Evolutionary conservation across 768 basidiomycete species (phyloP).

Genomic region (Auricularia heimuer): DNA sequence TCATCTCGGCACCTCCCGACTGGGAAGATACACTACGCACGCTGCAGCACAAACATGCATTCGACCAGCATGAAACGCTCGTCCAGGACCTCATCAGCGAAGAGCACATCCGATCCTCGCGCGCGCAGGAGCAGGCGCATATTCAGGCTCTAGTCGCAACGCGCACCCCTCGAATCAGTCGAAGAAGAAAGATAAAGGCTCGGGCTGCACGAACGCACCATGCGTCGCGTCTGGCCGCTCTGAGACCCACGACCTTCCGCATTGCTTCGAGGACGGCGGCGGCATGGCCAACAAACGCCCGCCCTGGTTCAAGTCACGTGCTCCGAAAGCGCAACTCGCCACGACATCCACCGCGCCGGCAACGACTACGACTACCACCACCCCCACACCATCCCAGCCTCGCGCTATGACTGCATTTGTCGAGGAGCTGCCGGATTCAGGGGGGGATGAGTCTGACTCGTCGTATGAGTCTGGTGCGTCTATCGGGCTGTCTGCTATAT

Average conservation of each 20-base stretch:
- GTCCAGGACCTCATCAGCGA: neutral
- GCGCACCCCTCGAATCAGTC: neutral
- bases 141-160: neutral
- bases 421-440: too few relatives aligned
- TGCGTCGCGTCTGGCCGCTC: neutral
- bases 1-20: neutral
- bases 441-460: too few relatives aligned
- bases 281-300: neutral
- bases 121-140: neutral
- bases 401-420: too few relatives aligned
- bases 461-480: too few relatives aligned
- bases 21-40: neutral
- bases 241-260: neutral
- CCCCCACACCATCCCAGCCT: too few relatives aligned
- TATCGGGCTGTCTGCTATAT: too few relatives aligned
- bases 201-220: neutral
- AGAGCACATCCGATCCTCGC: neutral
- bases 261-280: neutral
- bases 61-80: neutral
- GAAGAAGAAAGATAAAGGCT: neutral
- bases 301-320: neutral
- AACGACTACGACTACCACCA: too few relatives aligned
- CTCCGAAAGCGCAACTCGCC: neutral
- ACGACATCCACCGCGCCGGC: too few relatives aligned
- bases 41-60: neutral